Evolutionary conservation across 805 yeast species (phyloP), one percentile per base, ranked within the genome.

Genomic region (Teunomyces stri): DNA sequence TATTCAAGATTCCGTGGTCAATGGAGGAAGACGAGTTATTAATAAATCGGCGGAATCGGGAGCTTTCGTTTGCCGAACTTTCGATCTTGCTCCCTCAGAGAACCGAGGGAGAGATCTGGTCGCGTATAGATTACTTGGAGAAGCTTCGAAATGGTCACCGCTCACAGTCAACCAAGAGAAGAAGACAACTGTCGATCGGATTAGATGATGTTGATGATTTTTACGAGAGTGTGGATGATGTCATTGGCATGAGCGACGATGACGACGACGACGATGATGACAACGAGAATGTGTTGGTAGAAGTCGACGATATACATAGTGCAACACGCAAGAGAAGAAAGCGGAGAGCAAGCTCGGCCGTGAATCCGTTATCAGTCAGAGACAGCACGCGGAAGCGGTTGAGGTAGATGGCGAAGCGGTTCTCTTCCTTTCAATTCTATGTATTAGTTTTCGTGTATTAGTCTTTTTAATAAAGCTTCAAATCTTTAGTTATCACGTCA

Each of bases 401-500:
- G 46, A 36, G 50, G 31, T 46, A 39, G 37, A 15, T 3, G 27
- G 43, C 36, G 15, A 36, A 21, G 7, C 25, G 25, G 25, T 37
- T 43, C 33, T 18, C 15, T 31, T 13, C 10, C 18, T 27, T 29
- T 41, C 31, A 41, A 21, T 41, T 41, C 43, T 16, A 29, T 37
- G 29, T 22, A 37, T 37, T 35, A 35, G 13, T 18, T 42, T 20
- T 22, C 27, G 18, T 34, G 34, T 16, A n/a, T 57, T 66, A 89
- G 25, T 22, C 13, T 25, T 13, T 57, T 57, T 66, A 89, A 60
- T 87, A 89, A 49, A 92, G 70, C 62, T 85, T 88, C 57, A 92
- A 73, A 21, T 77, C 84, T 12, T 88, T 85, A 0, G 98, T 91
- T 46, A 92, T 81, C 61, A 84, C 81, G 63, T 94, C 97, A 50